Base-by-base conservation (phyloP, 2,329 filamentous ascomycete species). In the Gyromitra esculenta region DNA sequence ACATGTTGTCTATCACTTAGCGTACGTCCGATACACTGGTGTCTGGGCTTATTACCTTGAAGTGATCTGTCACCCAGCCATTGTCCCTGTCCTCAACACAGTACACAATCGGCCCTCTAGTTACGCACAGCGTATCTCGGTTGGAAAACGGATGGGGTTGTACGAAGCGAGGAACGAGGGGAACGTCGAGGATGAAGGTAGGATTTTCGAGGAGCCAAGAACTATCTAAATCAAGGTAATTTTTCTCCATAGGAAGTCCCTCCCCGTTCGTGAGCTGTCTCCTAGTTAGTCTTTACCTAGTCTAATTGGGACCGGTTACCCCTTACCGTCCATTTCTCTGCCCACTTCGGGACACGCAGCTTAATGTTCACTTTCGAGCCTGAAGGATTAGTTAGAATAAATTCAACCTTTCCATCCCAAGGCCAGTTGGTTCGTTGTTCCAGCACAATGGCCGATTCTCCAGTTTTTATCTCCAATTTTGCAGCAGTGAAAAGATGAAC, bases 401-500 rank as follows among this genome's bases (percentile, higher is more conserved):
- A 88, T 4, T 82, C 79, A 3, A 89, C 82, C 2, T 84, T 84
- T 9, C 87, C 87, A 3, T 87, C 83, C 87, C 86, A 89, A 1
- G 89, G 89, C 87, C 87, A 90, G 75, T 88, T 83, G 0, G 86
- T 87, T 68, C 83, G 84, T 77, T 89, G 87, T 65, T 83, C 83
- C 0, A 90, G 81, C 1, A 80, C 79, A 11, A 88, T 80, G 0
- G 81, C 70, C 3, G 82, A 67, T 0, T 80, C 82, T 0, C 81
- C 81, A 1, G 84, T 81, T 0, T 83, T 77, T 71, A 88, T 84
- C 4, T 79, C 81, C 11, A 88, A 79, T 65, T 82, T 84, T 1
- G 87, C 87, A 1, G 85, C 84, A 0, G 86, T 85, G 78, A 88
- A 90, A n/a, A 90, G 81, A 77, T 90, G 87, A 0, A 89, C 86